Percentiles rank a stretch among this genome's conserved stretches.
Evolutionary conservation across 2,329 filamentous ascomycete species (phyloP).

Genomic region (Cordyceps fumosorosea): DNA sequence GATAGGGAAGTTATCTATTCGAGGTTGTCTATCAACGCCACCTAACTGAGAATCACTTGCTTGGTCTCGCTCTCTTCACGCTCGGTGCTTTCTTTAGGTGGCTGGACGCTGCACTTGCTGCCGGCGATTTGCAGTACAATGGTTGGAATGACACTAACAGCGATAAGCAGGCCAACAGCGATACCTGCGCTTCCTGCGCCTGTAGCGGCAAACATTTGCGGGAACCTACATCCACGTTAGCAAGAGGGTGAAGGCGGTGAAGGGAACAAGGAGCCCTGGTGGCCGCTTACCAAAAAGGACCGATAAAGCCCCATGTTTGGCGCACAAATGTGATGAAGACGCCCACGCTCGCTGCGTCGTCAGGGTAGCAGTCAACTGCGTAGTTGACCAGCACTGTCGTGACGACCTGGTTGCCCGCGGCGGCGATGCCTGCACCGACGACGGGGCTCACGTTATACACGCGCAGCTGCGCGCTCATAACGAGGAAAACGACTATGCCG

Average conservation of each 20-base stretch:
- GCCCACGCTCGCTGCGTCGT: constrained; percentile 6
- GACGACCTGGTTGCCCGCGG: constrained; percentile 6
- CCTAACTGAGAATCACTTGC: not conserved
- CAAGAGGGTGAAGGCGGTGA: not conserved
- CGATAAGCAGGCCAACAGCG: not conserved
- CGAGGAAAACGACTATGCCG: constrained; percentile 4
- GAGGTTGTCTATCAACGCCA: not conserved
- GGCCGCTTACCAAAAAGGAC: not conserved
- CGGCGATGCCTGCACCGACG: constrained; percentile 3
- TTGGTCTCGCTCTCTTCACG: not conserved
- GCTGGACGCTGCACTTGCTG: not conserved
- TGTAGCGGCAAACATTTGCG: constrained; percentile 1
- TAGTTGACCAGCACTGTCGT: constrained; percentile 6
- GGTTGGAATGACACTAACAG: not conserved
- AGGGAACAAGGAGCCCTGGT: not conserved
- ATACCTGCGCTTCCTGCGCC: constrained; percentile 1
- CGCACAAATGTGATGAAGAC: constrained; percentile 1
- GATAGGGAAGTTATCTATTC: not conserved
- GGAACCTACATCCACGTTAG: not conserved
- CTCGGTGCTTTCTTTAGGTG: not conserved
- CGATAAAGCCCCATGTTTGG: constrained; percentile 1
- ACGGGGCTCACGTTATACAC: constrained; percentile 9
- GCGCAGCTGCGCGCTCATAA: not conserved
- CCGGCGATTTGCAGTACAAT: not conserved
- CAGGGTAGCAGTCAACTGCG: constrained; percentile 3